phyloP scores from a whole-genome alignment of 1,284 basidiomycete species.

The Tetrapyrgos nigripes region DNA sequence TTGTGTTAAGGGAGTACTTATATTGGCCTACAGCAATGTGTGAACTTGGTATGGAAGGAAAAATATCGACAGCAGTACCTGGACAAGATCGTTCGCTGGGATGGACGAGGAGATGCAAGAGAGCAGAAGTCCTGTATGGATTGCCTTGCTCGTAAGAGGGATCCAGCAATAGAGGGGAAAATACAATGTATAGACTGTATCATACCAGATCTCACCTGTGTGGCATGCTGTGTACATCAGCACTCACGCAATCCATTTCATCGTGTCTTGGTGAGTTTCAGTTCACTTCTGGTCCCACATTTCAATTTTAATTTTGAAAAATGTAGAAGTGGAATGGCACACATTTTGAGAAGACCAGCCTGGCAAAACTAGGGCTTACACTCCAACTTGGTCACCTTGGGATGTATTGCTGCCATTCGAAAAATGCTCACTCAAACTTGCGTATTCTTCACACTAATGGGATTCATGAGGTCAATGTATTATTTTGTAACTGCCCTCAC shows the following conservation, averaged over 20 bases:
- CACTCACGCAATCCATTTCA: background rate
- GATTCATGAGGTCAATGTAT: background rate
- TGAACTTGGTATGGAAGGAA: no score
- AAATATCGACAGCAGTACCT: no score
- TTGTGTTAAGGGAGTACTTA: no score
- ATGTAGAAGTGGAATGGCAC: background rate
- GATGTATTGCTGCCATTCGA: background rate
- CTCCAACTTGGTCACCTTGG: background rate
- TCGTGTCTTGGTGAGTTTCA: background rate
- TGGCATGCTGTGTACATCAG: background rate
- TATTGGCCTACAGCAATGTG: no score
- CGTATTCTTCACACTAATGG: conserved; percentile 4
- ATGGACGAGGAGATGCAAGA: no score
- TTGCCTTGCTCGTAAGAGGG: no score
- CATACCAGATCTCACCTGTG: background rate
- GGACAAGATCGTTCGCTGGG: no score
- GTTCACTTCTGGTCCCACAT: background rate
- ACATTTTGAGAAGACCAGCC: background rate
- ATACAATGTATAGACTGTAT: no score
- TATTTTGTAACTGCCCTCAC: conserved; percentile 5
- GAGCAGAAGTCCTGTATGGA: no score
- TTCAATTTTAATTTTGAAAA: background rate
- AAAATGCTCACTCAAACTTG: background rate
- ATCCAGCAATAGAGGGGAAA: no score
- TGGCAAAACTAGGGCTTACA: background rate